These are phyloP conservation scores for Yarrowia galli DNA, from an alignment of 1,139 yeast genomes.

Conservation along the genomic window DNA sequence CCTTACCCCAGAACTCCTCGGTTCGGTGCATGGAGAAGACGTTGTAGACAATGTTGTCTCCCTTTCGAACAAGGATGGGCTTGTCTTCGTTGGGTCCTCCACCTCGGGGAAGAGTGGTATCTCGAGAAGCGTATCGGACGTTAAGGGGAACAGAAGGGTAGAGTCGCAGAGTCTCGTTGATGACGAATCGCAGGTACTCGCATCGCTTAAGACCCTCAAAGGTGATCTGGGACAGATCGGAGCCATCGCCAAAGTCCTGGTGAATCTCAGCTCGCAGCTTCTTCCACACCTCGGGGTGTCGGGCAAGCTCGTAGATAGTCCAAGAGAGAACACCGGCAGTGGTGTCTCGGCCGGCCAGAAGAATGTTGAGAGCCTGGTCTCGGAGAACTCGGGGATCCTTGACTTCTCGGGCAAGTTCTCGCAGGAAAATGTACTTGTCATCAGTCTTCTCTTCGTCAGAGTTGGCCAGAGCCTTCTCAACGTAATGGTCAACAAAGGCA, in stretches of 20 bases:
- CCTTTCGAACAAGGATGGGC: conserved; percentile 59
- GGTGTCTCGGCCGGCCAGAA: conserved; percentile 62
- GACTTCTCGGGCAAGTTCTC: conserved; percentile 59
- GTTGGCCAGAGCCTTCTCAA: conserved; percentile 43
- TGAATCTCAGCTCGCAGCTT: conserved; percentile 46
- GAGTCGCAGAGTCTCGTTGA: conserved; percentile 61
- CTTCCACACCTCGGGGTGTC: conserved; percentile 54
- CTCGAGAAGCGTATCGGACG: conserved; percentile 57
- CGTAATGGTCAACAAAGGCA: conserved; percentile 49
- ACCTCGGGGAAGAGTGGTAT: conserved; percentile 48
- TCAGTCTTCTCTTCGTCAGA: conserved; percentile 44
- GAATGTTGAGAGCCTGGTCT: conserved; percentile 59
- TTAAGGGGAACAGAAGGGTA: conserved; percentile 66
- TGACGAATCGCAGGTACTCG: conserved; percentile 58
- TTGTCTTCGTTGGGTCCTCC: conserved; percentile 54
- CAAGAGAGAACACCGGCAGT: conserved; percentile 60
- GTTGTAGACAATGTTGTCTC: conserved; percentile 57
- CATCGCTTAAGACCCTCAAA: conserved; percentile 62
- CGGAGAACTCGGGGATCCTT: conserved; percentile 57
- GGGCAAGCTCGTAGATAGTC: conserved; percentile 57
- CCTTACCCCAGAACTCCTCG: conserved; percentile 57
- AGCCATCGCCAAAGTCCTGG: conserved; percentile 46
- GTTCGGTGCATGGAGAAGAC: conserved; percentile 58
- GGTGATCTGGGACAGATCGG: conserved; percentile 46
- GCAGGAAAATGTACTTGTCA: conserved; percentile 46